Evolutionary conservation across 192 early-diverging fungal species (phyloP), one percentile per base, ranked within the genome.

Genomic region (Coemansia reversa): DNA sequence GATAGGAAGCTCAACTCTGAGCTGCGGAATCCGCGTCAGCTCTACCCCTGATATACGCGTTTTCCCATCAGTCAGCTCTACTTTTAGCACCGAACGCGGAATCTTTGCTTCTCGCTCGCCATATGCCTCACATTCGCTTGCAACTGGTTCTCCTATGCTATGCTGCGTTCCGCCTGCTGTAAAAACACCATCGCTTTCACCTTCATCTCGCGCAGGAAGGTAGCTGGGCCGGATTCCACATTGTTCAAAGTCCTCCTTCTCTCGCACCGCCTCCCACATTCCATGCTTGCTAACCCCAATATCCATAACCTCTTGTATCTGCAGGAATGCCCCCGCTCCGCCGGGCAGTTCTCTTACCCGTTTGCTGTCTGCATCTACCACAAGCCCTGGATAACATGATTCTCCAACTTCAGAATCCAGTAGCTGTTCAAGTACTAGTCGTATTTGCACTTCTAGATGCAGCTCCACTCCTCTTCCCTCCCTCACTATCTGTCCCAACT

Each of bases 191-290:
- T 39, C 54, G 25, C 27, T 29, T 1, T 68, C 63, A 12, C 32
- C 45, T 2, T 69, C 66, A 20, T 70, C 67, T 4, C 63, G 55
- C 0, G 57, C 66, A 8, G 75, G 66, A 20, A 79, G 54, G 48
- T 79, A 79, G 57, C 76, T 79, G 5, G 76, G 76, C 24, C 71
- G 58, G 18, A 79, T 70, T 29, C 76, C 76, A 25, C 76, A 67
- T 64, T 70, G 70, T 54, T 73, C 70, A 66, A 65, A 80, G 58
- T 75, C 78, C 39, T 80, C 78, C 33, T 69, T 75, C 50, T 75
- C 78, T 32, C 62, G 64, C 55, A 71, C 58, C 20, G 72, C 78
- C 69, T 80, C 72, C 72, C 72, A 75, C 72, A 80, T 68, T 7
- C 68, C 60, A 54, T 70, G 67, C 59, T 72, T 75, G 65, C 78